phyloP scores from a whole-genome alignment of 805 yeast species.

The Kregervanrija fluxuum region DNA sequence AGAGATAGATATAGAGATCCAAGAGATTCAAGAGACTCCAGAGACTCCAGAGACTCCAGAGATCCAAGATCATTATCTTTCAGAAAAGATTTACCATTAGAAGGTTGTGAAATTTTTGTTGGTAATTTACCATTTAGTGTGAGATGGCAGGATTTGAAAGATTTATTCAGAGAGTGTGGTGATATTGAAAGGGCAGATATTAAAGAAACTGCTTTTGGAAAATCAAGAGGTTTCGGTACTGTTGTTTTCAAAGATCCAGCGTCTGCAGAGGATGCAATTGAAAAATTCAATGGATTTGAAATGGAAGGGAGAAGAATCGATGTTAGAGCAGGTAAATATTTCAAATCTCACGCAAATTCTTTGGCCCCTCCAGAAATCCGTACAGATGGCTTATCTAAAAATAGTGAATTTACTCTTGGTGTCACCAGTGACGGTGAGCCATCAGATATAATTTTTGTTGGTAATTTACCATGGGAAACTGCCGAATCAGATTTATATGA shows the following conservation, averaged over 20 bases:
- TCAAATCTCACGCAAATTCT: no score
- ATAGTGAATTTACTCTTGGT: slow-evolving; percentile 57
- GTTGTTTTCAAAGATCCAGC: slow-evolving; percentile 61
- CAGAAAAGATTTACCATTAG: slow-evolving; percentile 16
- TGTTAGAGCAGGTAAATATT: slow-evolving; percentile 62
- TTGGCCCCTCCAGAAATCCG: slow-evolving; percentile 3
- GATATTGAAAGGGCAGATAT: slow-evolving; percentile 79
- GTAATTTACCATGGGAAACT: slow-evolving; percentile 86
- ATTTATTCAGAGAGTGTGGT: slow-evolving; percentile 73
- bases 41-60: slow-evolving; percentile 6
- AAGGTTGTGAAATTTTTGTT: slow-evolving; percentile 55
- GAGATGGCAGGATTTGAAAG: slow-evolving; percentile 81
- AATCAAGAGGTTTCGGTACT: slow-evolving; percentile 82
- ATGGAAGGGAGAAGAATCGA: slow-evolving; percentile 73
- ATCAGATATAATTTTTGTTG: slow-evolving; percentile 56
- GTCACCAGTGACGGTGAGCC: slow-evolving; percentile 57
- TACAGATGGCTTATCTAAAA: slow-evolving; percentile 22
- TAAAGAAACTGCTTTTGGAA: slow-evolving; percentile 55
- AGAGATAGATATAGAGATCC: slow-evolving; percentile 2
- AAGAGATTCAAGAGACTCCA: slow-evolving; percentile 6
- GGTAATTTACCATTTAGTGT: slow-evolving; percentile 79
- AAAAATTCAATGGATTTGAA: slow-evolving; percentile 58
- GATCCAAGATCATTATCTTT: slow-evolving; percentile 12
- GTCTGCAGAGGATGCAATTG: slow-evolving; percentile 68
- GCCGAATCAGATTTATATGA: slow-evolving; percentile 77